Evolutionary conservation across 176 grass and related monocot species (phyloP), one percentile per base, ranked within the genome.

Genomic region (Aegilops tauschii): DNA sequence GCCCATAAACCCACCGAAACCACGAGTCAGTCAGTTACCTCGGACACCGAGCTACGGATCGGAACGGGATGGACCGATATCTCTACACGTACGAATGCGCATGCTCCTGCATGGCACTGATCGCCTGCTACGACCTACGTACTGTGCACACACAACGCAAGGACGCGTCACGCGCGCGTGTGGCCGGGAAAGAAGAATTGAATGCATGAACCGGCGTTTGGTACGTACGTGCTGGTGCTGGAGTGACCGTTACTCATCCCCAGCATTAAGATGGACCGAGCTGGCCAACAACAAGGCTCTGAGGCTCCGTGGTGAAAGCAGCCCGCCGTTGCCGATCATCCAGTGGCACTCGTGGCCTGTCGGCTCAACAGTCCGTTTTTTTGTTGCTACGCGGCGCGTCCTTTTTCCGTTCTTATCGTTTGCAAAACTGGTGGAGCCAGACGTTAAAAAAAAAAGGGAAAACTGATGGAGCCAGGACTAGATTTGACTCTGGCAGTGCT

Each of bases 391-490:
- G 6, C 12, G 74, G 80, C 42, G 6, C 54, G 84, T 87, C 73
- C 32, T 67, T 17, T 76, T 17, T 50, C 61, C 25, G 29, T 31
- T 29, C 40, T 62, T 64, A 64, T 83, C 47, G 6, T 4, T 29
- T 21, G 10, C 28, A 65, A 65, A 86, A 34, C 8, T 13, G 40
- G 21, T 29, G 68, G 12, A 17, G 77, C n/a, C 83, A 6, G 74
- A 34, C 4, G 32, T 34, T 34, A 34, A 34, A 34, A 34, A 34
- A 34, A 34, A 31, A 31, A 1, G 31, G 31, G 31, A 65, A 34
- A 86, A 34, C 8, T 13, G 40, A 16, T 29, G 68, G 12, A 17
- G 77, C n/a, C 83, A 6, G 74, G 89, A 87, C 89, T 59, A 75
- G 66, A 80, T 44, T 83, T 87, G 80, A 83, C 74, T 27, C 74